Evolutionary conservation across 176 grass and related monocot species (phyloP), one percentile per base, ranked within the genome.

Genomic region (Oryza longistaminata): DNA sequence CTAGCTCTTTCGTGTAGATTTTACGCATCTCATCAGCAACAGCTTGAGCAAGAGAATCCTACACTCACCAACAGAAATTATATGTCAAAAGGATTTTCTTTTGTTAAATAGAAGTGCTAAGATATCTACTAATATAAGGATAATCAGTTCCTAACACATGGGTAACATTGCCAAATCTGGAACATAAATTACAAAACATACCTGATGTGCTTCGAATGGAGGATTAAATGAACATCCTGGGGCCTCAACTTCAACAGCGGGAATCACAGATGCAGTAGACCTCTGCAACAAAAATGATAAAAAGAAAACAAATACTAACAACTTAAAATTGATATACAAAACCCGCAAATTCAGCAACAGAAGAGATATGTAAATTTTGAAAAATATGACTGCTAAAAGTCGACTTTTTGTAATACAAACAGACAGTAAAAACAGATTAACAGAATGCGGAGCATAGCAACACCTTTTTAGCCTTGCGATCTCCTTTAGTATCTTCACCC

Each of bases 211-310:
- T 78, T 99, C 90, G 43, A 85, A 89, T 78, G 92, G 88, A 70
- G 93, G 96, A 82, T 99, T 99, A 76, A 99, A 96, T 39, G 96
- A 99, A 79, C 96, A 99, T 52, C 96, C 93, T 53, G 68, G 75
- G 21, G 93, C 78, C 75, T 99, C 93, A 67, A 96, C 87, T 95
- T 99, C 93, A 35, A 99, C 93, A 19, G 93, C 91, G 13, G 96
- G 93, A 89, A 99, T 88, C 60, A 86, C 49, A 45, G 81, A 83
- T 81, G 72, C 73, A 42, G 61, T 76, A 60, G 71, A 83, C 53
- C 81, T 92, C 94, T 94, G 92, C 45, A 66, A 86, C 35, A 31
- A 78, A 66, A 53, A 50, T 49, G 4, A 43, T 43, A 43, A 43
- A 43, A 43, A 43, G 2, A 80, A 80, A 76, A 43, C 11, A 3